Percentiles rank a stretch among this genome's conserved stretches.
phyloP scores from a whole-genome alignment of 2,329 filamentous ascomycete species.

The Aspergillus phoenicis region DNA sequence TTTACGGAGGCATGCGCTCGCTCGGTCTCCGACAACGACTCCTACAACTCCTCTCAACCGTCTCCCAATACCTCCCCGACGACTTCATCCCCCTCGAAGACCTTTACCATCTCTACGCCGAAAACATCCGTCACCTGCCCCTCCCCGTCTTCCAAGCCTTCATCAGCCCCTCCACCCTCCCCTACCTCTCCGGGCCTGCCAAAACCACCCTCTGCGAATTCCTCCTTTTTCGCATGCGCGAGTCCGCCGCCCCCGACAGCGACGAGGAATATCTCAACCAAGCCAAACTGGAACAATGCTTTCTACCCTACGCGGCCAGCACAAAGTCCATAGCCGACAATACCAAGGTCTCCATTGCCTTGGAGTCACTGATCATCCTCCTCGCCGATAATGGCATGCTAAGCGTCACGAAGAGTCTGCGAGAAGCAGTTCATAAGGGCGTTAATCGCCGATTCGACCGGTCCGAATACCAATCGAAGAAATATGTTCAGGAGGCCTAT shows the following conservation, averaged over 20 bases:
- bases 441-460: slow-evolving; percentile 54
- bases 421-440: slow-evolving; percentile 54
- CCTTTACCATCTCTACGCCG: slow-evolving; percentile 48
- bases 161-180: slow-evolving; percentile 49
- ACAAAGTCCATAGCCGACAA: slow-evolving; percentile 66
- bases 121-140: slow-evolving; percentile 50
- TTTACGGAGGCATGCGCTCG: slow-evolving; percentile 42
- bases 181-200: slow-evolving; percentile 39
- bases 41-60: slow-evolving; percentile 44
- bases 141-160: slow-evolving; percentile 51
- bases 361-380: slow-evolving; percentile 66
- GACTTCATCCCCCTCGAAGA: slow-evolving; percentile 43
- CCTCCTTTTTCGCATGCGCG: slow-evolving; percentile 55
- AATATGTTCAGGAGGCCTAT: slow-evolving; percentile 35
- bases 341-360: slow-evolving; percentile 68
- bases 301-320: slow-evolving; percentile 67
- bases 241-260: slow-evolving; percentile 42
- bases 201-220: slow-evolving; percentile 57
- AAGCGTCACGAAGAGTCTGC: slow-evolving; percentile 41
- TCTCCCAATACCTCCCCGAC: slow-evolving; percentile 39
- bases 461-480: slow-evolving; percentile 48
- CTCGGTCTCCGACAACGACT: slow-evolving; percentile 51
- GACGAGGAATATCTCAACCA: slow-evolving; percentile 52
- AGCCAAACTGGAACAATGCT: slow-evolving; percentile 59
- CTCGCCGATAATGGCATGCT: slow-evolving; percentile 43